A percentile compares a stretch with the other conserved stretches of the same genome.
phyloP scores from a whole-genome alignment of 208 protist genomes.

The Wallacemonas sp. region DNA sequence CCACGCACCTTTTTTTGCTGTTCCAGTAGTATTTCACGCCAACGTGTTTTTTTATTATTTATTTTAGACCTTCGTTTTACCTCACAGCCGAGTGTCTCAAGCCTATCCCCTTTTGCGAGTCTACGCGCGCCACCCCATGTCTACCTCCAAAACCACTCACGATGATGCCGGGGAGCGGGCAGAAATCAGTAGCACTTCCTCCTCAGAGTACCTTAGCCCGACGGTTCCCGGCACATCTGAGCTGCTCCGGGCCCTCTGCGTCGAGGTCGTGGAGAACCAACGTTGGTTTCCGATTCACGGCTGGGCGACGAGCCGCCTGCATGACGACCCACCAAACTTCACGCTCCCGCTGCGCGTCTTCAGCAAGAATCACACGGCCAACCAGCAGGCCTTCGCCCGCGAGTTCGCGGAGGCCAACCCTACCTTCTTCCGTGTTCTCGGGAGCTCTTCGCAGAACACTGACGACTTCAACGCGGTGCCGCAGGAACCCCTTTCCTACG shows the following conservation, averaged over 20 bases:
- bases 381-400: constrained; percentile 11
- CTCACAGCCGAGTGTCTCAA: no score
- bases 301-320: constrained; percentile 52
- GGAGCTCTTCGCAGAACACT: neutral
- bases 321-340: constrained; percentile 47
- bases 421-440: constrained; percentile 2
- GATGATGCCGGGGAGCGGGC: neutral
- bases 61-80: no score
- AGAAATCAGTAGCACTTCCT: constrained; percentile 44
- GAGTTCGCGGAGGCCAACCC: constrained; percentile 1
- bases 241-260: constrained; percentile 36
- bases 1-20: no score
- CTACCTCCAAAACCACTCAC: neutral
- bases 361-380: neutral
- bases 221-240: constrained; percentile 14
- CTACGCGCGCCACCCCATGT: no score
- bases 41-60: no score
- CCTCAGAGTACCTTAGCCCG: constrained; percentile 31
- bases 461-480: constrained; percentile 8
- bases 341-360: constrained; percentile 21
- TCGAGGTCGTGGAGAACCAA: constrained; percentile 56
- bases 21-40: no score
- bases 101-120: no score
- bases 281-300: constrained; percentile 72
- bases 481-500: constrained; percentile 21